phyloP scores from a whole-genome alignment of 805 yeast species.

The Saccharomycopsis sp. region DNA sequence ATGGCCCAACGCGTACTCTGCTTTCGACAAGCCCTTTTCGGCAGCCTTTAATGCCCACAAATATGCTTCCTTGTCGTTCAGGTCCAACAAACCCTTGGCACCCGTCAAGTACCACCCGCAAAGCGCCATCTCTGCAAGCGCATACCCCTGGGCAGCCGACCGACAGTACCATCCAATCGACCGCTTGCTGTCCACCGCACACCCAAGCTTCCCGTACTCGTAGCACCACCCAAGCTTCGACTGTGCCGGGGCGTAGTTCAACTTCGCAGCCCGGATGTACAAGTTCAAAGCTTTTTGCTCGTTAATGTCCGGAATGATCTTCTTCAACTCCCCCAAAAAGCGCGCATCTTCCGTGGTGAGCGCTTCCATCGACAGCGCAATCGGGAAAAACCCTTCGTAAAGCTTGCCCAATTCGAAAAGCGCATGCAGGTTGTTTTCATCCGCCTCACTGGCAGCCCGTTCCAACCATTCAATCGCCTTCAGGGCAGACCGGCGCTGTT shows the following conservation, averaged over 20 bases:
- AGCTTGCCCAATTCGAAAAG: slow-evolving; percentile 48
- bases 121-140: slow-evolving; percentile 61
- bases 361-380: slow-evolving; percentile 22
- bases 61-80: slow-evolving; percentile 57
- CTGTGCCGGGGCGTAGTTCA: slow-evolving; percentile 58
- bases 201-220: slow-evolving; percentile 55
- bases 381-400: slow-evolving; percentile 38
- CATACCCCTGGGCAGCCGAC: slow-evolving; percentile 56
- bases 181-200: slow-evolving; percentile 43
- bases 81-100: slow-evolving; percentile 40
- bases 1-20: slow-evolving; percentile 61
- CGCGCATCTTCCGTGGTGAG: slow-evolving; percentile 25
- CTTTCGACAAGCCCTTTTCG: slow-evolving; percentile 48
- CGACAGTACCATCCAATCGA: slow-evolving; percentile 68
- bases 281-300: slow-evolving; percentile 38
- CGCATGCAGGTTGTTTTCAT: slow-evolving; percentile 43
- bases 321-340: slow-evolving; percentile 29
- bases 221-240: slow-evolving; percentile 63
- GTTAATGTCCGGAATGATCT: slow-evolving; percentile 29
- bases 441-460: slow-evolving; percentile 38
- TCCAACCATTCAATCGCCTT: slow-evolving; percentile 44
- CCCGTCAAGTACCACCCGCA: slow-evolving; percentile 78
- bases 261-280: slow-evolving; percentile 50
- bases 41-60: slow-evolving; percentile 60
- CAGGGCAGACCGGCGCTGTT: slow-evolving; percentile 31